Evolutionary conservation across 805 yeast genomes (phyloP), one percentile per base, ranked within the genome.

Genomic region (Kuraishia hungarica): DNA sequence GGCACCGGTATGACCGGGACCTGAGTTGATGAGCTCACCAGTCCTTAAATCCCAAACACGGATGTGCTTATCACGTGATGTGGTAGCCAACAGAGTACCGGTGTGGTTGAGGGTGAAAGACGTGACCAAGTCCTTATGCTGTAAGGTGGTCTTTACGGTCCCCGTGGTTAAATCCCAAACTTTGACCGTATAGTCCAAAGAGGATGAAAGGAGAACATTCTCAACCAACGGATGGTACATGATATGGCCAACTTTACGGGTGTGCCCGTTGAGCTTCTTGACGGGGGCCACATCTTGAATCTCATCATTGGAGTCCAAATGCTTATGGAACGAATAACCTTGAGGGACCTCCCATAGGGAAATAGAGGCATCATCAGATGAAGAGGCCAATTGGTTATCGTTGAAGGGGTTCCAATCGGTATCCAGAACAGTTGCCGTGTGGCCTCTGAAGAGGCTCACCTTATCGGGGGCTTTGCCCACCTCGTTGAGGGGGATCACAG

Each of bases 391-490:
- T 62, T 83, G 79, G 60, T 79, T 76, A 56, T 83, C 84, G 67
- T 93, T 81, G 68, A 92, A 94, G 1, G 99, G 99, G 71, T 91
- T 87, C 77, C 93, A 94, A 56, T 89, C 96, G 0, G 98, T 93
- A 72, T 94, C 99, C 61, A 94, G 78, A 39, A 94, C 97, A 8
- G 96, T 86, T 26, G 96, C 97, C 35, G 92, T 87, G 69, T 93
- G 99, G 17, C 99, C 99, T 64, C 97, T 83, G 71, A 93, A 94
- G 61, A 94, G 77, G 1, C 99, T 94, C 52, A 91, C 92, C 58
- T 86, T 82, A 62, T 94, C 99, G 2, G 97, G 97, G 7, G 92
- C 84, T 67, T 92, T 94, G 10, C 99, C 98, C 20, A 82, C 85
- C 69, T 93, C 97, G 8, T 69, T 67, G 24, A 89, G 74, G 1